A percentile compares a stretch with the other conserved stretches of the same genome.
Conservation (phyloP, 139 green algal genomes). For the Coelastrella sp. region DNA sequence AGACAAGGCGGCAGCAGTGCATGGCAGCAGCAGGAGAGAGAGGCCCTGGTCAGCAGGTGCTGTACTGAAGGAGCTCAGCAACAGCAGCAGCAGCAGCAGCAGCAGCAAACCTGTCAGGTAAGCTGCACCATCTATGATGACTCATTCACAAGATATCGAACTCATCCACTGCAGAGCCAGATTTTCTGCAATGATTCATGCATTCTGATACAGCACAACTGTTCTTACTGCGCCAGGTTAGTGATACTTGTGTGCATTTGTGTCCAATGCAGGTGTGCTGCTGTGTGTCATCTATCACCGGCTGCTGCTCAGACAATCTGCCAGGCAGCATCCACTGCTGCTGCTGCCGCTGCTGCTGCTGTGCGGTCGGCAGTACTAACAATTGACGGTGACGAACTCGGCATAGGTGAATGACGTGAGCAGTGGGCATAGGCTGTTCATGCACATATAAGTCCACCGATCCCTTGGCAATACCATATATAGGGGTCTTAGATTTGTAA, state of each 20-base stretch:
- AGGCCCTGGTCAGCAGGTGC: not conserved
- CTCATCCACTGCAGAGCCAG: too few relatives aligned
- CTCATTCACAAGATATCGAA: too few relatives aligned
- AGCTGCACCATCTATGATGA: not conserved
- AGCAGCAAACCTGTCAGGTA: not conserved
- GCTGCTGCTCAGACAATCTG: conserved; percentile 44
- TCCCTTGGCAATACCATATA: too few relatives aligned
- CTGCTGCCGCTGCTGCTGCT: conserved; percentile 34
- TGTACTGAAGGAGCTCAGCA: not conserved
- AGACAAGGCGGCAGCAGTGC: not conserved
- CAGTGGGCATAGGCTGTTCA: too few relatives aligned
- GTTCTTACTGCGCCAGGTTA: too few relatives aligned
- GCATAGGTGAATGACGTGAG: too few relatives aligned
- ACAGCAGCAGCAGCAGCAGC: not conserved
- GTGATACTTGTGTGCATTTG: too few relatives aligned
- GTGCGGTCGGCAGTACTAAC: conserved; percentile 40
- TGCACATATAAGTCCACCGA: too few relatives aligned
- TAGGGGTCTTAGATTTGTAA: too few relatives aligned
- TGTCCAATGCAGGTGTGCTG: conserved; percentile 11
- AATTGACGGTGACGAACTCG: not conserved
- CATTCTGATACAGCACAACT: too few relatives aligned
- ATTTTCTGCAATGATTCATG: too few relatives aligned
- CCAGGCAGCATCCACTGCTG: conserved; percentile 24
- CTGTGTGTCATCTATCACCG: conserved; percentile 21
- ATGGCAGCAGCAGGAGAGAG: not conserved